Conservation (phyloP, 2,329 filamentous ascomycete genomes). For the Xylaria hypoxylon region DNA sequence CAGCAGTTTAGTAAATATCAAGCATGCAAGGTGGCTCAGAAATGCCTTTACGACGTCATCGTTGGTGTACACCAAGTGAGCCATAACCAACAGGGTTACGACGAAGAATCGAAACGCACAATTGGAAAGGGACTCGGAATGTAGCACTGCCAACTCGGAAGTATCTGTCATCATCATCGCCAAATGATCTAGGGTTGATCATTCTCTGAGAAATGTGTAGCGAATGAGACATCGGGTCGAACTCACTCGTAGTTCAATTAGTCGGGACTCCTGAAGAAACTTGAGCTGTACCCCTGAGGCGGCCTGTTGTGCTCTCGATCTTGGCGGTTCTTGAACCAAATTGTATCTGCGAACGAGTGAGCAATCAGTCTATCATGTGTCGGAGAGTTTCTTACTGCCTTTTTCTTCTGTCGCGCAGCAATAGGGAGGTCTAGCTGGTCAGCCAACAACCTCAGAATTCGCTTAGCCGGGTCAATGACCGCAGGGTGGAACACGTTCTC, state of each 20-base stretch:
- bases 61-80: constrained; percentile 50
- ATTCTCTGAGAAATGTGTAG: background rate
- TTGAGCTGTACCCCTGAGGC: constrained; percentile 75
- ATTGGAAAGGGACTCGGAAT: constrained; percentile 36
- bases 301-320: constrained; percentile 72
- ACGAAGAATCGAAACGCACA: constrained; percentile 63
- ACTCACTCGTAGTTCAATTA: constrained; percentile 29
- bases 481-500: constrained; percentile 57
- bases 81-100: constrained; percentile 59
- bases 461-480: constrained; percentile 80
- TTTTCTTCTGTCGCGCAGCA: constrained; percentile 89
- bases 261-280: constrained; percentile 55
- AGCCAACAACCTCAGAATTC: constrained; percentile 81
- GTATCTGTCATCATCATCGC: constrained; percentile 82
- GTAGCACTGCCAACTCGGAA: constrained; percentile 67
- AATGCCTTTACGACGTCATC: constrained; percentile 73
- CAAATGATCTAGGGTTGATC: constrained; percentile 44
- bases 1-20: background rate
- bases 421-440: constrained; percentile 76
- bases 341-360: constrained; percentile 70
- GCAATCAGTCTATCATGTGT: constrained; percentile 1
- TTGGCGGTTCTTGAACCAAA: constrained; percentile 86
- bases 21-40: constrained; percentile 63
- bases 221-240: background rate
- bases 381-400: constrained; percentile 71